Base-by-base conservation (phyloP, 2,329 filamentous ascomycete genomes). In the Clarireedia monteithiana region DNA sequence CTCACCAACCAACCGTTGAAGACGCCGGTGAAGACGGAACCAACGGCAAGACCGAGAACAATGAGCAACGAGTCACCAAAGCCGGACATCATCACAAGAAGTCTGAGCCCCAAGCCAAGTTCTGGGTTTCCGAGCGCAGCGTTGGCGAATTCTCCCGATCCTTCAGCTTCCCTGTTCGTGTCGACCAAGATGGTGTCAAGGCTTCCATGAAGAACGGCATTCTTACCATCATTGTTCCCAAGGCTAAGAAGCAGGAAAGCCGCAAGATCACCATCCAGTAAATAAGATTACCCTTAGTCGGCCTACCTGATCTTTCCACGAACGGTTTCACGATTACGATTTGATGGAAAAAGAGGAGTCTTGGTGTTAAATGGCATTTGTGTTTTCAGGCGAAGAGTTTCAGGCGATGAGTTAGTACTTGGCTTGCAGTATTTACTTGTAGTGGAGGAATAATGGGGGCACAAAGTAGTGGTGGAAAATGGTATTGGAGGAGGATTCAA, bases 101-200 rank as follows among this genome's bases (percentile, higher is more conserved):
- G 10, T 10, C 44, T 12, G 50, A 48, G 44, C 65, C 68, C 53
- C 68, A 75, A 26, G 62, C 71, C 40, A 85, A 82, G 72, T 91
- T 84, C 77, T 92, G 88, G 88, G 74, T 84, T 59, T 75, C 77
- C 38, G 84, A 88, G 73, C 82, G 84, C 63, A 79, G 76, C 58
- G 73, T 85, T 57, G 85, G 85, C 68, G 78, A 84, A 62, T 89
- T 89, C 73, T 77, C 80, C 49, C 80, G 86, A 60, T 81, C 77
- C 58, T 89, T 89, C 74, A 80, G 74, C 69, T 89, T 89, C 74
- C 83, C 85, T 0, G 71, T 72, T 52, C 79, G 78, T 27, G 77
- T 89, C 59, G 82, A 87, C 66, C 78, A 81, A 64, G 80, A 83
- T 15, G 71, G 66, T 3, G 85, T 89, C 55, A 75, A 71, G 46